These are phyloP conservation scores for Cucumis hystrix DNA, from an alignment of 306 rosid species.

Conservation along the genomic window DNA sequence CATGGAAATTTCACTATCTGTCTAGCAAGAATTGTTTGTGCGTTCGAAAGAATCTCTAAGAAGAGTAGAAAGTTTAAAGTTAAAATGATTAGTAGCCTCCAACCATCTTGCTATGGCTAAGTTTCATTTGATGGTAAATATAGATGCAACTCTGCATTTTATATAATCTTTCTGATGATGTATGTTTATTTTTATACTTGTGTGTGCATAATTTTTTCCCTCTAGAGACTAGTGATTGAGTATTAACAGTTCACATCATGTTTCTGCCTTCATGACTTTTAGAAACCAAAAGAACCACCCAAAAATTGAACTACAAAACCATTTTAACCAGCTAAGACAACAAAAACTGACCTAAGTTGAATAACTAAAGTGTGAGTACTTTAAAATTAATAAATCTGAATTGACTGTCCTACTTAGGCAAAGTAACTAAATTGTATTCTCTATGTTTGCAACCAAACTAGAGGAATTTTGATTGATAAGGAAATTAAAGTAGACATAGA, in stretches of 20 bases:
- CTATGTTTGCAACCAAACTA: background rate
- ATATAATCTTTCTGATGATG: conserved; percentile 1
- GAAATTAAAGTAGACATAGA: background rate
- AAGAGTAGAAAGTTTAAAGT: conserved; percentile 87
- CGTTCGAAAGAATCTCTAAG: conserved; percentile 85
- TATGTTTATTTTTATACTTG: background rate
- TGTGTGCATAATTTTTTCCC: background rate
- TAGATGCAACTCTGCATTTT: conserved; percentile 8
- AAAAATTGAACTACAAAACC: background rate
- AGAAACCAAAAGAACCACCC: background rate
- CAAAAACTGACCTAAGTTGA: background rate
- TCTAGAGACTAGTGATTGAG: background rate
- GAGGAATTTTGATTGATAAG: background rate
- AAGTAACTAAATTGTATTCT: background rate
- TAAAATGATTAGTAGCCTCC: conserved; percentile 76
- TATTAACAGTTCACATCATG: background rate
- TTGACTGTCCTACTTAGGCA: background rate
- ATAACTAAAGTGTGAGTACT: background rate
- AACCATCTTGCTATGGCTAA: conserved; percentile 93
- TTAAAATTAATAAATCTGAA: background rate
- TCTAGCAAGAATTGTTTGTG: conserved; percentile 83
- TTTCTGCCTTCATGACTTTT: background rate
- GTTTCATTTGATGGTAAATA: conserved; percentile 76
- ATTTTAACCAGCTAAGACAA: background rate
- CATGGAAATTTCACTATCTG: conserved; percentile 71